A percentile compares a stretch with the other conserved stretches of the same genome.
Evolutionary conservation across 2,329 filamentous ascomycete genomes (phyloP).

Genomic region (Fusarium secorum): DNA sequence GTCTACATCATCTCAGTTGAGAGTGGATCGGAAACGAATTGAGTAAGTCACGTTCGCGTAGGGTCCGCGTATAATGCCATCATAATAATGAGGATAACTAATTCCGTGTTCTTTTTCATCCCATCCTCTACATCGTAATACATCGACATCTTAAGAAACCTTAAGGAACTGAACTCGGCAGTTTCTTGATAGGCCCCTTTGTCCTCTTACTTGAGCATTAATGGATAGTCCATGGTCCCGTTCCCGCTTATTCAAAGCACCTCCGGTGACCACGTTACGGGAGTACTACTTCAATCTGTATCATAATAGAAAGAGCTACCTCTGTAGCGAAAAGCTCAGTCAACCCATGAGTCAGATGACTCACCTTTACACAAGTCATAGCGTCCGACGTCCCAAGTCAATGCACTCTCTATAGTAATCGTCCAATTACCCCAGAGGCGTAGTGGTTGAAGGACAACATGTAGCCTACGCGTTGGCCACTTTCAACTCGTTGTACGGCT

Average conservation of each 20-base stretch:
- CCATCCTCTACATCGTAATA: not conserved
- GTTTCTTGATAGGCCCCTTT: not conserved
- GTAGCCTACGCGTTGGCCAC: too few relatives aligned
- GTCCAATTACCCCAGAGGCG: too few relatives aligned
- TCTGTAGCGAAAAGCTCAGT: not conserved
- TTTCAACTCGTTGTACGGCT: too few relatives aligned
- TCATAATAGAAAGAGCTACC: not conserved
- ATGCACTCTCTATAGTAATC: too few relatives aligned
- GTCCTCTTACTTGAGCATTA: not conserved
- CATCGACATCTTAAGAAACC: not conserved
- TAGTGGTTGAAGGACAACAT: too few relatives aligned
- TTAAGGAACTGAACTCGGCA: not conserved
- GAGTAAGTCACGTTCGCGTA: too few relatives aligned
- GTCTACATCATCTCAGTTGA: not conserved
- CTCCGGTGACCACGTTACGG: rapidly evolving
- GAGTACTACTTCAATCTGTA: rapidly evolving
- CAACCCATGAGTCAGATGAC: not conserved
- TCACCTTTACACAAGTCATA: not conserved
- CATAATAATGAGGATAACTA: too few relatives aligned
- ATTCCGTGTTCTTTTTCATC: not conserved
- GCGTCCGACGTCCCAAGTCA: not conserved
- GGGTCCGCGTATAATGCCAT: too few relatives aligned
- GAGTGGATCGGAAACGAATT: too few relatives aligned
- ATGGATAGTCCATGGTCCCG: too few relatives aligned
- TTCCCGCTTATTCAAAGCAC: rapidly evolving